These are phyloP conservation scores for Infundibulicybe gibba DNA, from an alignment of 768 basidiomycete genomes.

Conservation along the genomic window DNA sequence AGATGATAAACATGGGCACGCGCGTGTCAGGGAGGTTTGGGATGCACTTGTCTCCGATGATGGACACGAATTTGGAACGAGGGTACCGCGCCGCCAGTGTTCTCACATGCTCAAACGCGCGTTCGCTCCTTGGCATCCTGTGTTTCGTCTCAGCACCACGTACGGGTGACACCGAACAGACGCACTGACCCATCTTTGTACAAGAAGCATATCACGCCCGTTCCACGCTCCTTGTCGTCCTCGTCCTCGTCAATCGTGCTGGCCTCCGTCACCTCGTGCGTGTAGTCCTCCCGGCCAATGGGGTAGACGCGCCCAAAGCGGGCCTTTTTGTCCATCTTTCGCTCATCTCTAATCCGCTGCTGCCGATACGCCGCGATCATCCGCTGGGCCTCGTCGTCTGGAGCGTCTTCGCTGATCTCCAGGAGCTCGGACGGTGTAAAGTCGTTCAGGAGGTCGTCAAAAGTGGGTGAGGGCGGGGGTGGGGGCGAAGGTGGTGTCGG, in stretches of 20 bases:
- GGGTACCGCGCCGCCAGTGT: constrained; percentile 80
- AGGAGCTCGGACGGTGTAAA: constrained; percentile 60
- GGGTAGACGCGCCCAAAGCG: constrained; percentile 85
- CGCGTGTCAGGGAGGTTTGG: constrained; percentile 92
- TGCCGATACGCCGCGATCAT: constrained; percentile 63
- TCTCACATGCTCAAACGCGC: constrained; percentile 64
- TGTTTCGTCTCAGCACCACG: not conserved
- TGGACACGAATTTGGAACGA: constrained; percentile 93
- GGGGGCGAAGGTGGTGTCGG: constrained; percentile 73
- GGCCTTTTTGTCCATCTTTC: constrained; percentile 50
- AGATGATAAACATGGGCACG: constrained; percentile 89
- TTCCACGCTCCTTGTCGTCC: constrained; percentile 68
- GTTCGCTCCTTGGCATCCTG: constrained; percentile 81
- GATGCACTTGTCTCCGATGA: constrained; percentile 93
- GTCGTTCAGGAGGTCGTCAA: constrained; percentile 65
- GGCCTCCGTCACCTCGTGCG: constrained; percentile 91
- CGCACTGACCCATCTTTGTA: constrained; percentile 83
- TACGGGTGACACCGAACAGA: too few species aligned
- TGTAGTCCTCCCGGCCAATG: constrained; percentile 92
- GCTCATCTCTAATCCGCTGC: constrained; percentile 63
- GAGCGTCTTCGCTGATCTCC: constrained; percentile 68
- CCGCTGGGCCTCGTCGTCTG: constrained; percentile 74
- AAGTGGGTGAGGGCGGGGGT: constrained; percentile 71
- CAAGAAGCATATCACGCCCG: constrained; percentile 90
- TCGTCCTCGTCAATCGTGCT: constrained; percentile 68